Evolutionary conservation across 345 rosid species (phyloP).

Genomic region (Euphorbia lathyris): DNA sequence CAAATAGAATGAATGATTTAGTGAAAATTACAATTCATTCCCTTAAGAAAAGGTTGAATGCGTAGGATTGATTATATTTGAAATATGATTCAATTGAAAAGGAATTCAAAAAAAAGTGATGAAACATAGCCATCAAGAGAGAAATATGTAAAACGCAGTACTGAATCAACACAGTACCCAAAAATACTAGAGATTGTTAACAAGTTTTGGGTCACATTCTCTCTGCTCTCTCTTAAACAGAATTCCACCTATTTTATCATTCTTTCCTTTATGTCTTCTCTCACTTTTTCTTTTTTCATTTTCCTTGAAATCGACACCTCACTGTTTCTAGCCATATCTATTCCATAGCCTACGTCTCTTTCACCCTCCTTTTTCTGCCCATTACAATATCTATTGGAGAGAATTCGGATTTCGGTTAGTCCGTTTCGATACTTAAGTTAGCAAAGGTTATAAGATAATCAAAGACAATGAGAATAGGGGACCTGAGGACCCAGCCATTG

Average conservation of each 20-base stretch:
- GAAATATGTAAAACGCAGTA: background rate
- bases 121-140: slow-evolving; percentile 24
- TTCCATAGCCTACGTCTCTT: slow-evolving; percentile 1
- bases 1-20: too few species aligned
- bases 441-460: too few species aligned
- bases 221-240: slow-evolving; percentile 6
- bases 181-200: background rate
- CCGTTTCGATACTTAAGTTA: too few species aligned
- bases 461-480: too few species aligned
- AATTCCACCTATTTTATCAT: background rate
- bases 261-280: slow-evolving; percentile 29
- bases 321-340: background rate
- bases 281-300: background rate
- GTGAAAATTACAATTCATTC: too few species aligned
- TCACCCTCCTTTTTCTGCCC: background rate
- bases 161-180: slow-evolving; percentile 6
- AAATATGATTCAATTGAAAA: too few species aligned
- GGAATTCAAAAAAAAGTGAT: too few species aligned
- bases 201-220: slow-evolving; percentile 23
- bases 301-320: slow-evolving; percentile 29
- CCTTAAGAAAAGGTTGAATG: too few species aligned
- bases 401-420: too few species aligned
- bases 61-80: too few species aligned
- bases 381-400: too few species aligned
- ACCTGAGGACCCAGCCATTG: too few species aligned